Evolutionary conservation across 192 early-diverging fungal genomes (phyloP).

Genomic region (Coemansia sp.): DNA sequence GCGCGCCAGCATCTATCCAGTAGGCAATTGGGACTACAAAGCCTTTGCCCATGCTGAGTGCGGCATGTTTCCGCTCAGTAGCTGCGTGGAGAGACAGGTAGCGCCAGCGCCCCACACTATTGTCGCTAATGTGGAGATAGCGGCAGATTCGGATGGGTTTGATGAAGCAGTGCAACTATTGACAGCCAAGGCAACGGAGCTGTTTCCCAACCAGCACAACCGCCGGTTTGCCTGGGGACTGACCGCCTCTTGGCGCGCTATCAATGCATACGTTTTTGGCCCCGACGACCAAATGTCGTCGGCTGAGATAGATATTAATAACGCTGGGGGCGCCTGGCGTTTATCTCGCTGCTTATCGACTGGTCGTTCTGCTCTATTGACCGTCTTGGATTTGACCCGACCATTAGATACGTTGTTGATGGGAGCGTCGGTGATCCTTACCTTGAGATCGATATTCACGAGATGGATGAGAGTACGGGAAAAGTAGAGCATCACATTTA

Average conservation of each 20-base stretch:
- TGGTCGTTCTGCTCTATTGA: slow-evolving; percentile 14
- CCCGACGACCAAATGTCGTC: background rate
- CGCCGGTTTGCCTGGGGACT: slow-evolving; percentile 26
- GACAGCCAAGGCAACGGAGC: too few relatives aligned
- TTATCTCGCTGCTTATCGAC: slow-evolving; percentile 7
- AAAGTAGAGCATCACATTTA: background rate
- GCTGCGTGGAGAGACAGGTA: too few relatives aligned
- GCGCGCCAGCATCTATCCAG: too few relatives aligned
- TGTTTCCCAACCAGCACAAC: slow-evolving; percentile 10
- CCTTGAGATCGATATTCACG: background rate
- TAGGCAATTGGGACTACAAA: too few relatives aligned
- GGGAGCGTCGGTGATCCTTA: background rate
- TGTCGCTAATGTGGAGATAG: too few relatives aligned
- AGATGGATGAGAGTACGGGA: background rate
- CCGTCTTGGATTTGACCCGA: slow-evolving; percentile 18
- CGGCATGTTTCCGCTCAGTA: too few relatives aligned
- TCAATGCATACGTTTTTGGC: background rate
- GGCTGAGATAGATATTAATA: slow-evolving; percentile 5
- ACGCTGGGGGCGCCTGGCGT: background rate
- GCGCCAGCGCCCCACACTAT: too few relatives aligned
- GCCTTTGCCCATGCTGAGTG: too few relatives aligned
- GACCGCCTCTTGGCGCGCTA: background rate
- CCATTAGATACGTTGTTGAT: background rate
- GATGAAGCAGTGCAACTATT: too few relatives aligned
- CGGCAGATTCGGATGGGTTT: too few relatives aligned